Conservation (phyloP, 805 yeast species). For the Teunomyces pallodes region DNA sequence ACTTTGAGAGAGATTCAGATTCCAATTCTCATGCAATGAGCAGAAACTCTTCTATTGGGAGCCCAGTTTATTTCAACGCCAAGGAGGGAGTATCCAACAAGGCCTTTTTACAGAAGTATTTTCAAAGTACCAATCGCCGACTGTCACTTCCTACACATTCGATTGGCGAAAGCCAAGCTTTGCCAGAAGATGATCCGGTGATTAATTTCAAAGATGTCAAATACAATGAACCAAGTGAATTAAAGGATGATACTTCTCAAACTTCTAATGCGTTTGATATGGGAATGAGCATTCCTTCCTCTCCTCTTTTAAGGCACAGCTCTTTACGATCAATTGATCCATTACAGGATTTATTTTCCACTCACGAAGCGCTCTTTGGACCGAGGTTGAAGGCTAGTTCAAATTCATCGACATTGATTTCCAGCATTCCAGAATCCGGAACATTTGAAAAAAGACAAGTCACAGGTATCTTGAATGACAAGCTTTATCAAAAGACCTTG, state of each 20-base stretch:
- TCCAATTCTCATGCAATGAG: not conserved
- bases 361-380: conserved; percentile 30
- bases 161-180: conserved; percentile 11
- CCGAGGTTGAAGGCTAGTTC: conserved; percentile 6
- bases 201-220: conserved; percentile 26
- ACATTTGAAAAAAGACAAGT: conserved; percentile 1
- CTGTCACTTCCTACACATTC: conserved; percentile 30
- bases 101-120: conserved; percentile 5
- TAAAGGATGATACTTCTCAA: not conserved
- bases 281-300: not conserved
- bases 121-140: conserved; percentile 19
- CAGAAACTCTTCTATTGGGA: conserved; percentile 21
- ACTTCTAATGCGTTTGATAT: not conserved
- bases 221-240: conserved; percentile 11
- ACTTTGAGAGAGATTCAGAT: not conserved
- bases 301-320: not conserved
- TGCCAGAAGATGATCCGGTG: not conserved
- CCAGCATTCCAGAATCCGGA: conserved; percentile 1
- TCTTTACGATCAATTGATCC: conserved; percentile 3
- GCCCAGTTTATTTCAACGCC: conserved; percentile 17
- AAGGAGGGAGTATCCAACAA: conserved; percentile 7
- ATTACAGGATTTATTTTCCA: conserved; percentile 26
- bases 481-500: conserved; percentile 13
- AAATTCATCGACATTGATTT: not conserved
- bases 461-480: conserved; percentile 11